Base-by-base conservation (phyloP, 164 flowering plant genomes). In the Tetrastigma voinierianum region DNA sequence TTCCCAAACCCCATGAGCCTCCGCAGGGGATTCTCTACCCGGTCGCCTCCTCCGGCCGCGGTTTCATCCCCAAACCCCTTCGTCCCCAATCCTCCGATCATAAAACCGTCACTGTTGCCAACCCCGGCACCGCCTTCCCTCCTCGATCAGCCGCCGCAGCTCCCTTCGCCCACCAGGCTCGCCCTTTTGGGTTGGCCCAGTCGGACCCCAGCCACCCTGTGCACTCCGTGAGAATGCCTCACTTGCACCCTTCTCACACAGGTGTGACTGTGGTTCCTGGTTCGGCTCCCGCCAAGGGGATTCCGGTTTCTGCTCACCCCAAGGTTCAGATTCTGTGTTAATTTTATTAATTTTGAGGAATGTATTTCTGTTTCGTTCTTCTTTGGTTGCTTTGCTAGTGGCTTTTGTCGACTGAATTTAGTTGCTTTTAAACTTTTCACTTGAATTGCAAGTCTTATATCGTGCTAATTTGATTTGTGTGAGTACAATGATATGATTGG, bases 181-280 rank as follows among this genome's bases (percentile, higher is more conserved):
- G 58, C 25, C 48, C 73, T 46, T 70, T 51, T 60, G 67, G 67
- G 56, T 72, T 61, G 25, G 43, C 66, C 32, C 58, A 62, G 7
- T 52, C 64, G 7, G 73, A 60, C n/a, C 64, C 51, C 4, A 45
- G 20, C 43, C 74, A 48, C 15, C 25, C 53, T 0, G 48, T 71
- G 24, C 73, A 71, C 24, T 7, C 54, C 62, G 64, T 77, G 72
- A 70, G 75, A 17, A 71, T 78, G 18, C 76, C 77, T 47, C 32
- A 47, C 20, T 13, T 68, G 45, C 80, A 66, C n/a, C 67, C 46
- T 3, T 24, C 67, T 3, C 68, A 67, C 1, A 3, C 58, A 9
- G 72, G 60, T 7, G 51, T 16, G 20, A 25, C 51, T 17, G 48
- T 44, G 9, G 59, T 16, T 15, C 52, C 68, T 0, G 62, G n/a